Base-by-base conservation (phyloP, 2,329 filamentous ascomycete genomes). In the Amauroascus niger region DNA sequence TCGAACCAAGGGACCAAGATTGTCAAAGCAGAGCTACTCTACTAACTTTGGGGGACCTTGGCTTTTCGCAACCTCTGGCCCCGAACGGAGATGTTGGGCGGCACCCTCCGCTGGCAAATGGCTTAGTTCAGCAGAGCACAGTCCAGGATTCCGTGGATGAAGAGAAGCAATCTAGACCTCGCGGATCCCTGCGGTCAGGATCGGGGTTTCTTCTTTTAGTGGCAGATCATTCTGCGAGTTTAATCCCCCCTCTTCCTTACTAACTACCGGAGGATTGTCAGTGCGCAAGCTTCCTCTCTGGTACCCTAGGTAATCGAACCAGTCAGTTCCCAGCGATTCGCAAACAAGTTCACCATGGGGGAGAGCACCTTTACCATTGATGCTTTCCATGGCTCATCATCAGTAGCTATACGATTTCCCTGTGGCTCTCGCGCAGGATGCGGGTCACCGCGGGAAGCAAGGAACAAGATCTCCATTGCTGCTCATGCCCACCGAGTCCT, bases 171-270 rank as follows among this genome's bases (percentile, higher is more conserved):
- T 50, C 48, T 50, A 50, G 48, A 33, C 48, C 47, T 39, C n/a
- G 47, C 33, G 33, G 47, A 40, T 49, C 35, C 24, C 37, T 35
- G 35, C 35, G 30, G 46, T 28, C 46, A 49, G 32, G 41, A 40
- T 49, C 46, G 52, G 52, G 52, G 52, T 40, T 54, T 52, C 18
- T 49, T 41, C 49, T 33, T 40, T 52, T 52, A 52, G 50, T 39
- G 48, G 50, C 50, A 52, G 50, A 52, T 52, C 50, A 46, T 52
- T 52, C 50, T 52, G 50, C 33, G 50, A 52, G 50, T 16, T 52
- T 52, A 52, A 52, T 46, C 41, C 41, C 41, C 49, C 43, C 49
- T 45, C n/a, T 26, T 30, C 26, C 26, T 5, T 30, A 30, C 37
- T 7, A 45, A 45, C 41, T 35, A 7, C 9, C 6, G 26, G 13